Conservation (phyloP, 495 filamentous ascomycete genomes). For the Penicillium coffeae region DNA sequence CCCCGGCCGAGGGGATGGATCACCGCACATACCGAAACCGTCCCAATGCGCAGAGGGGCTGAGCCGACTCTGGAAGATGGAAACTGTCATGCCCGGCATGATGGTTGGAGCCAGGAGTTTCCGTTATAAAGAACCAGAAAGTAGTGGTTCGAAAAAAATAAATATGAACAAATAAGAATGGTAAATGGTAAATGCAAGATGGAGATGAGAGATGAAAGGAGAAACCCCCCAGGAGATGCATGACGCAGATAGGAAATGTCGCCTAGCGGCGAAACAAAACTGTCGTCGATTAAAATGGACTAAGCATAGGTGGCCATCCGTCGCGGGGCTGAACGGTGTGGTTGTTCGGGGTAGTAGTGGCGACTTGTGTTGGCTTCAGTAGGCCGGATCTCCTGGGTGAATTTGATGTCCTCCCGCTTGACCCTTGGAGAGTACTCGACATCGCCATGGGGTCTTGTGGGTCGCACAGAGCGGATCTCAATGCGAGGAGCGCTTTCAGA, state of each 20-base stretch:
- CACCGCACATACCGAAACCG: conserved; percentile 4
- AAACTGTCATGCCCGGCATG: conserved; percentile 1
- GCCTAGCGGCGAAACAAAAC: conserved; percentile 7
- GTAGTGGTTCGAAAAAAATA: background rate
- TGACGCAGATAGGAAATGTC: background rate
- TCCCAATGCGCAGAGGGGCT: conserved; percentile 10
- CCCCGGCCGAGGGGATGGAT: background rate
- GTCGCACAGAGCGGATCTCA: conserved; percentile 18
- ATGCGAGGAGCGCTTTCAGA: conserved; percentile 10
- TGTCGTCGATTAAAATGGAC: conserved; percentile 17
- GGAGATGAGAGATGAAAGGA: conserved; percentile 2
- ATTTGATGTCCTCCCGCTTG: conserved; percentile 16
- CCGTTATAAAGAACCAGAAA: background rate
- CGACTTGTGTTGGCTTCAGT: conserved; percentile 12
- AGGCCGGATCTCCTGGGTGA: conserved; percentile 14
- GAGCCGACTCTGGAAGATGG: background rate
- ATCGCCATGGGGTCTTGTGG: conserved; percentile 12
- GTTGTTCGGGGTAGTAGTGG: conserved; percentile 11
- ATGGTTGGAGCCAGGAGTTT: conserved; percentile 5
- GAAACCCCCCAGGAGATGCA: background rate
- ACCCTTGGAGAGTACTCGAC: conserved; percentile 16
- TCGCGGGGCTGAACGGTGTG: conserved; percentile 18
- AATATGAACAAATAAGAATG: conserved; percentile 17
- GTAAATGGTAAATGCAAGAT: background rate
- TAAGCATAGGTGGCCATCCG: conserved; percentile 26